These are phyloP conservation scores for Butyriboletus loyo DNA, from an alignment of 768 basidiomycete species.

Conservation along the genomic window DNA sequence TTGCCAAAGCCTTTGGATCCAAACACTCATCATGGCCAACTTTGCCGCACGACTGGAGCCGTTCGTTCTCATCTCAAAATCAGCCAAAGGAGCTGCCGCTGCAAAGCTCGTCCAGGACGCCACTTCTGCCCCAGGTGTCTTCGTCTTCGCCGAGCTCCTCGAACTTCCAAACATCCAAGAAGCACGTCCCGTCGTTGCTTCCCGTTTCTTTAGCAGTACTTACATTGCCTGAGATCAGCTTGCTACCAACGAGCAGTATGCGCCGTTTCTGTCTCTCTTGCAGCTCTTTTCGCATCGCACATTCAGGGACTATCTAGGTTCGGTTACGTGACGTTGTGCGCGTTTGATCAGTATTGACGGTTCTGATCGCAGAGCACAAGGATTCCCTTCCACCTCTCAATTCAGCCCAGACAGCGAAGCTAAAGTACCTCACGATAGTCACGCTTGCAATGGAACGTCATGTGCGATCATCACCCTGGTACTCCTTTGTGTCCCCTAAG, in stretches of 20 bases:
- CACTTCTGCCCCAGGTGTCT: conserved; percentile 85
- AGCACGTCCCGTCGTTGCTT: conserved; percentile 40
- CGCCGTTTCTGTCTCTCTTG: conserved; percentile 60
- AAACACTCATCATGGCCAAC: conserved; percentile 38
- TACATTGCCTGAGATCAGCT: conserved; percentile 49
- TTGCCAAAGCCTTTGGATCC: conserved; percentile 3
- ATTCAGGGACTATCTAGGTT: conserved; percentile 82
- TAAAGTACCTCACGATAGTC: conserved; percentile 91
- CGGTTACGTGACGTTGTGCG: conserved; percentile 15
- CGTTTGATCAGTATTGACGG: not conserved
- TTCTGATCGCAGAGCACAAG: conserved; percentile 53
- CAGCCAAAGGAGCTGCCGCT: conserved; percentile 87
- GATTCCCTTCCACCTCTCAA: conserved; percentile 65
- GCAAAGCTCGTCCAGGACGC: conserved; percentile 87
- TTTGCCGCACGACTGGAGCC: conserved; percentile 78
- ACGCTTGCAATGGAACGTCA: conserved; percentile 74
- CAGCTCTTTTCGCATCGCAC: conserved; percentile 91
- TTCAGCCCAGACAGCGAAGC: conserved; percentile 72
- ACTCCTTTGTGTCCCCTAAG: not conserved
- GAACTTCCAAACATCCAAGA: conserved; percentile 82
- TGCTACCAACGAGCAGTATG: conserved; percentile 58
- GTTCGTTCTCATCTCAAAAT: conserved; percentile 88
- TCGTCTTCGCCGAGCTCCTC: conserved; percentile 87
- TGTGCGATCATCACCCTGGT: conserved; percentile 42
- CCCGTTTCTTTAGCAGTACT: not conserved